Base-by-base conservation (phyloP, 306 rosid genomes). In the Trifolium dubium region DNA sequence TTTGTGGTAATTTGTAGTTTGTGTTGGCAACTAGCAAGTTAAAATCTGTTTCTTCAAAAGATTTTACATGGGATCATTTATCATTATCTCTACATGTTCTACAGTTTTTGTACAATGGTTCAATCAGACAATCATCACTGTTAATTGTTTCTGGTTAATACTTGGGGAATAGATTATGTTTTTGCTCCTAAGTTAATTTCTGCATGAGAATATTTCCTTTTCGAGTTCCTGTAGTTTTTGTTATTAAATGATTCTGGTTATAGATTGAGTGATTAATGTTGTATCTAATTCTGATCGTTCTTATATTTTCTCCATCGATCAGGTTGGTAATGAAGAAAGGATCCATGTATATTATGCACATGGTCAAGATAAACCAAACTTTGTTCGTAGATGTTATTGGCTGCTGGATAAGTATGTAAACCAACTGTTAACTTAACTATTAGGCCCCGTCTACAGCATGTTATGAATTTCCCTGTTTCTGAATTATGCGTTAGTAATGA, bases 321-420 rank as follows among this genome's bases (percentile, higher is more conserved):
- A 95, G 99, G 96, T 95, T 69, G 98, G 98, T 43, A 86, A 86
- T 77, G 99, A 92, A 82, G 98, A 95, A 90, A 95, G 98, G 86
- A 88, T 95, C 39, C 99, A 95, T 76, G 99, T 88, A 67, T 95
- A 95, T 82, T 95, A 95, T 83, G 99, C 97, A 53, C 97, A 90
- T 82, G 98, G 98, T 35, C 90, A 86, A 69, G 97, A 92, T 74
- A 86, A 81, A 71, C 49, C 90, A 59, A 87, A 84, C 71, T 92
- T 92, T 79, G 99, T 92, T 43, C 93, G 99, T 11, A 88, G 99
- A 83, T 89, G 98, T 85, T 95, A 95, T 80, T 90, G 97, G 98
- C 86, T 95, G 67, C 99, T 95, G 76, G 97, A 95, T 77, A 92
- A 95, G 99, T 95, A 92, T 62, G 99, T 76, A 71, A 56, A 60